Evolutionary conservation across 2,329 filamentous ascomycete species (phyloP), one percentile per base, ranked within the genome.

Genomic region (Coniochaeta prunicola): DNA sequence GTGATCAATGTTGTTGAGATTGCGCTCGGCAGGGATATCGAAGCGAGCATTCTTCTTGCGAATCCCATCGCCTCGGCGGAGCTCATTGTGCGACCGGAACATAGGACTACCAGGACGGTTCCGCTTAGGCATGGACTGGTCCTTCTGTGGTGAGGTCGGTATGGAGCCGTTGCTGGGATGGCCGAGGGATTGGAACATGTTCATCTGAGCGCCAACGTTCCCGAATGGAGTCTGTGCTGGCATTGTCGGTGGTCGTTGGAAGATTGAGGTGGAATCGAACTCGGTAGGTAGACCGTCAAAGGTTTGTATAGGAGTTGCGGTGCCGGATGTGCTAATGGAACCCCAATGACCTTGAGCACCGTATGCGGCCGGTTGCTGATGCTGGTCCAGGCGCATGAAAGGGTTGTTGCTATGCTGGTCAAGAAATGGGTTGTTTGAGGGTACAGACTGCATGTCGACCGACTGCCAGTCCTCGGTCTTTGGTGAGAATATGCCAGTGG

Each of bases 1-100:
- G 62, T 91, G 83, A 73, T 99, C 94, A 75, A 99, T 97, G 76
- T 96, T 97, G 79, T 84, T 87, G 66, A 99, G 84, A 69, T 92
- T 97, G 62, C 92, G 86, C 76, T 97, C 94, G 50, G 90, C 87
- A 10, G 94, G 94, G 65, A 99, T 99, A 70, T 97, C 93, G 74
- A 97, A 97, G 65, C 93, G 89, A 64, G 92, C 92, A 70, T 97
- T 99, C 88, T 97, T 97, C 86, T 99, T 99, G 69, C 94, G 86
- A 74, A 97, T 96, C 62, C 94, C 91, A 66, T 96, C 92, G 59
- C 91, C 86, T 66, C 90, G 84, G 62, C 85, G 82, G 73, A 90
- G 79, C 59, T 92, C 88, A 62, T 92, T 91, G 76, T 90, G 89
- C 66, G 83, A 89, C 70, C 86, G 84, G 73, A 88, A 83, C 58